Evolutionary conservation across 257 asterid genomes (phyloP).

Genomic region (Ligustrum vulgare): DNA sequence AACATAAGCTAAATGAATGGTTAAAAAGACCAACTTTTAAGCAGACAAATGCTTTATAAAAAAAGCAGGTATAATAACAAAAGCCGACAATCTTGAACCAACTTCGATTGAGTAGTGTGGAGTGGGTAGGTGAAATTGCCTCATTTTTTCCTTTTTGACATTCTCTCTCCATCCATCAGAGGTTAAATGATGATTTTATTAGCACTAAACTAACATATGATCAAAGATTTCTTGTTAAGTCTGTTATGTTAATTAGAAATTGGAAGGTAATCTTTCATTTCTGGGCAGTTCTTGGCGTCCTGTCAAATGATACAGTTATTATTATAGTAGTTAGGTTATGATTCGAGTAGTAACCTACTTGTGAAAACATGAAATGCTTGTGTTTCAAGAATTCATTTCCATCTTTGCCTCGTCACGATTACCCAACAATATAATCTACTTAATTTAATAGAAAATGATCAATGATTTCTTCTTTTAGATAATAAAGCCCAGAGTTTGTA

Average conservation of each 20-base stretch:
- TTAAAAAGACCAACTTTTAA: too few species aligned
- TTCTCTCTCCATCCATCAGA: not conserved
- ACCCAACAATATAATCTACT: too few species aligned
- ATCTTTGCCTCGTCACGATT: not conserved
- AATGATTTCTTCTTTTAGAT: not conserved
- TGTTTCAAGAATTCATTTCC: constrained; percentile 27
- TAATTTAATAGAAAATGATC: not conserved
- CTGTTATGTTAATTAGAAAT: constrained; percentile 15
- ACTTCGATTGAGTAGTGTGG: constrained; percentile 21
- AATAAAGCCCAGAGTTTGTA: not conserved
- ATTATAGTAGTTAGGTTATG: constrained; percentile 35
- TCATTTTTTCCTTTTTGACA: not conserved
- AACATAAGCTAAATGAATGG: too few species aligned
- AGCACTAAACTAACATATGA: constrained; percentile 4
- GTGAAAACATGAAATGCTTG: constrained; percentile 29
- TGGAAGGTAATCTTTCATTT: constrained; percentile 36
- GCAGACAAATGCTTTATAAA: too few species aligned
- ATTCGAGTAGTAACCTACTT: constrained; percentile 26
- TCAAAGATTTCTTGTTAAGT: constrained; percentile 17
- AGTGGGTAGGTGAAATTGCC: not conserved
- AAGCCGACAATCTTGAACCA: constrained; percentile 26
- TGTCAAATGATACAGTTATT: constrained; percentile 35
- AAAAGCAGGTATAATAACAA: not conserved
- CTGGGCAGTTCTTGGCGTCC: constrained; percentile 40
- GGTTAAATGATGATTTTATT: constrained; percentile 19